Evolutionary conservation across 1,284 basidiomycete species (phyloP).

Genomic region (Puccinia polysora): DNA sequence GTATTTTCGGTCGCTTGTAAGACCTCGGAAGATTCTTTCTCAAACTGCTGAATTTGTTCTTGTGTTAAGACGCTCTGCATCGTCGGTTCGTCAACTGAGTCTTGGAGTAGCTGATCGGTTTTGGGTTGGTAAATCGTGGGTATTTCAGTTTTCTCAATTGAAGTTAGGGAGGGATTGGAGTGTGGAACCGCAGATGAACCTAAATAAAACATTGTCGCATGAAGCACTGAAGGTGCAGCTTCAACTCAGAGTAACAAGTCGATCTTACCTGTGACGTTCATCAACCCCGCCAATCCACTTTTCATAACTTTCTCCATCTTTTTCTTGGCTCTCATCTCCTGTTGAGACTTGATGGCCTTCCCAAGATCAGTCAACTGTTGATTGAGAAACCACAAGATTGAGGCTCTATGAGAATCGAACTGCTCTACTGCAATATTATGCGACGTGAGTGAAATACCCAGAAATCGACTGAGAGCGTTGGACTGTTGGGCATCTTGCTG

Average conservation of each 20-base stretch:
- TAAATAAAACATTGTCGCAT: not conserved
- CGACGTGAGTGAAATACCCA: conserved; percentile 62
- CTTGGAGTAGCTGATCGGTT: conserved; percentile 54
- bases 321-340: conserved; percentile 76
- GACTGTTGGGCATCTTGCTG: conserved; percentile 57
- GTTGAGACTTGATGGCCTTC: conserved; percentile 73
- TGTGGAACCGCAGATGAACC: conserved; percentile 11
- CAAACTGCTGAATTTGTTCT: conserved; percentile 84
- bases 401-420: conserved; percentile 72
- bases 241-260: conserved; percentile 11
- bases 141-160: conserved; percentile 41
- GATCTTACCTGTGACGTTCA: conserved; percentile 44
- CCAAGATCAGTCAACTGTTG: conserved; percentile 70
- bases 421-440: conserved; percentile 68
- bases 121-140: conserved; percentile 50
- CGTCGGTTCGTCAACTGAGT: conserved; percentile 56
- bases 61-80: conserved; percentile 66
- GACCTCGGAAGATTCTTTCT: conserved; percentile 78
- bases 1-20: conserved; percentile 74
- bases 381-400: conserved; percentile 78
- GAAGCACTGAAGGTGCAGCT: no score
- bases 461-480: conserved; percentile 31
- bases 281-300: conserved; percentile 61
- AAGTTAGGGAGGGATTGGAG: conserved; percentile 5
- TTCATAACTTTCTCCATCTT: conserved; percentile 72